Evolutionary conservation across 2,329 filamentous ascomycete genomes (phyloP).

Genomic region (Aspergillus brunneoviolaceus): DNA sequence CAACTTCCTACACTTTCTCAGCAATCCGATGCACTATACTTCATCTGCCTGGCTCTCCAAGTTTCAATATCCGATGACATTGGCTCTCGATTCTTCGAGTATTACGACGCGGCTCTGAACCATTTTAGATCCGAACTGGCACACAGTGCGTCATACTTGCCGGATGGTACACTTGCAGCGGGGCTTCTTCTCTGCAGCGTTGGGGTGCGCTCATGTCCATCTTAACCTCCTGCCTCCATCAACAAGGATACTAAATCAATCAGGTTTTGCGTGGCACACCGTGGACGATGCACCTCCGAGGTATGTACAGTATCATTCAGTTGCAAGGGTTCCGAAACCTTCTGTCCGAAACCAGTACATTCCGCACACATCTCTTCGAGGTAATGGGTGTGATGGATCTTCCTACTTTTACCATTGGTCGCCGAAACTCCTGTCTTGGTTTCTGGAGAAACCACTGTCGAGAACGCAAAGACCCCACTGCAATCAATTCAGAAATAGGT

Average conservation of each 20-base stretch:
- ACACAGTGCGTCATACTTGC: conserved; percentile 18
- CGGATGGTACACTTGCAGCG: conserved; percentile 31
- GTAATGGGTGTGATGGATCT: conserved; percentile 37
- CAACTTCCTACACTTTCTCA: conserved; percentile 23
- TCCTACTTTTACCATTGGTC: conserved; percentile 26
- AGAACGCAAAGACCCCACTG: conserved; percentile 4
- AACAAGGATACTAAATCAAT: neutral
- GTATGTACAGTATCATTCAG: conserved; percentile 33
- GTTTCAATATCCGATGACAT: conserved; percentile 19
- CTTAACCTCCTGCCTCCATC: neutral
- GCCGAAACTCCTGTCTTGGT: conserved; percentile 24
- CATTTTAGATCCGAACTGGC: conserved; percentile 30
- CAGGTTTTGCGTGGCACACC: conserved; percentile 31
- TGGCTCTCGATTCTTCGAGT: conserved; percentile 26
- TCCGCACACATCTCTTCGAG: conserved; percentile 29
- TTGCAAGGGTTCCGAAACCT: conserved; percentile 13
- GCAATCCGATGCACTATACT: conserved; percentile 29
- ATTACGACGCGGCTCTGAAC: conserved; percentile 27
- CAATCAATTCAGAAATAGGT: neutral
- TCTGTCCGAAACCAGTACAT: conserved; percentile 6
- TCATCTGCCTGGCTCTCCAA: conserved; percentile 31
- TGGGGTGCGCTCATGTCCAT: conserved; percentile 23
- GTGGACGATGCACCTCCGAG: conserved; percentile 34
- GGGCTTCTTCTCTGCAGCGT: conserved; percentile 34
- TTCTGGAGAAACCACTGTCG: conserved; percentile 31